phyloP scores from a whole-genome alignment of 805 yeast species.

The Metschnikowia cubensis region DNA sequence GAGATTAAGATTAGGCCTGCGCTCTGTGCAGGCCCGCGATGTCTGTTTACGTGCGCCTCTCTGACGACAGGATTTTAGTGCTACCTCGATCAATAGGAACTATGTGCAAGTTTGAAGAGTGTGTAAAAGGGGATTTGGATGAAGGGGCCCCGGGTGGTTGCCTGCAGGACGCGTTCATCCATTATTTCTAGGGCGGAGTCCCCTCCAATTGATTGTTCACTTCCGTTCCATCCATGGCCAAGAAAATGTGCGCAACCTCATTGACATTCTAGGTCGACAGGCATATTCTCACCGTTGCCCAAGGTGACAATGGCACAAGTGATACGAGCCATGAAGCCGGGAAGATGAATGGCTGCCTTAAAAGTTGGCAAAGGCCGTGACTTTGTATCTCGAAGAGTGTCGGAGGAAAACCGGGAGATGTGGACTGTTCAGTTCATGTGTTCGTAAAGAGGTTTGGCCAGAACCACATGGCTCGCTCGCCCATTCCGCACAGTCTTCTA shows the following conservation, averaged over 20 bases:
- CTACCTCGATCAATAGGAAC: background rate
- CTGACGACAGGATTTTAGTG: background rate
- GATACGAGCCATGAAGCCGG: no score
- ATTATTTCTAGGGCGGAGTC: background rate
- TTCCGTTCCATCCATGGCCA: background rate
- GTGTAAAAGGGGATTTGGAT: no score
- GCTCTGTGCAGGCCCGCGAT: slow-evolving; percentile 2
- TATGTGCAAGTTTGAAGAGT: background rate
- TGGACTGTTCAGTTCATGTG: no score
- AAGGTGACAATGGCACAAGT: no score
- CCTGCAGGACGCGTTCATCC: no score
- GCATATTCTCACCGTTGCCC: background rate
- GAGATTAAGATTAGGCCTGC: slow-evolving; percentile 9
- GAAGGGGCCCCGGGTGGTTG: no score
- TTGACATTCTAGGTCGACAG: background rate
- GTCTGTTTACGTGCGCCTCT: background rate
- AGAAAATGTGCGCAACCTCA: background rate
- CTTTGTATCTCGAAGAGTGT: no score
- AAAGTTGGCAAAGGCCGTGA: no score
- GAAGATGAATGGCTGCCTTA: background rate
- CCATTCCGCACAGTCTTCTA: background rate
- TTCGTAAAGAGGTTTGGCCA: background rate
- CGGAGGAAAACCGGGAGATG: no score
- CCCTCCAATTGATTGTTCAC: background rate
- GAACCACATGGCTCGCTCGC: background rate